Percentiles rank a stretch among this genome's conserved stretches.
phyloP scores from a whole-genome alignment of 768 basidiomycete genomes.

The Dioszegia aurantiaca region DNA sequence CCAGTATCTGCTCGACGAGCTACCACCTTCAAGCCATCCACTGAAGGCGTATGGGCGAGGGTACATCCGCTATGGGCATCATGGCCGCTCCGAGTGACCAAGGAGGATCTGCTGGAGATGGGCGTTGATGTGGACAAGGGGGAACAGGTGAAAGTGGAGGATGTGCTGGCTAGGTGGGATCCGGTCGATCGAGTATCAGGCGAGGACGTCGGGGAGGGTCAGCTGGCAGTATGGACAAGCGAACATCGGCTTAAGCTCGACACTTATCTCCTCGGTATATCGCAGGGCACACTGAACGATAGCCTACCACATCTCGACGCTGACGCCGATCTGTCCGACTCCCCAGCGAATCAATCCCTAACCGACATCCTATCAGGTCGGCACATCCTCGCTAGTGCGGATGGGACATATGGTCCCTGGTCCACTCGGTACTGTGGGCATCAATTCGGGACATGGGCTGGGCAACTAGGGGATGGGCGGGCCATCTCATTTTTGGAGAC shows the following conservation, averaged over 20 bases:
- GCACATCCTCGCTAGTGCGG: conserved; percentile 60
- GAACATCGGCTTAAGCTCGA: conserved; percentile 29
- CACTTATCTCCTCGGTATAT: conserved; percentile 65
- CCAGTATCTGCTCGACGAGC: conserved; percentile 46
- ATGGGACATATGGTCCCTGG: conserved; percentile 69
- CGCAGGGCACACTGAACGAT: conserved; percentile 66
- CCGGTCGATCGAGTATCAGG: conserved; percentile 44
- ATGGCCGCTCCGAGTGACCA: conserved; percentile 74
- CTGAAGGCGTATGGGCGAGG: conserved; percentile 45
- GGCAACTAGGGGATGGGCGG: conserved; percentile 92
- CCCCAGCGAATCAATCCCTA: conserved; percentile 59
- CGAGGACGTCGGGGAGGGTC: conserved; percentile 55
- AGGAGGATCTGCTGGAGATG: conserved; percentile 61
- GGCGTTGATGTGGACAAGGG: conserved; percentile 59
- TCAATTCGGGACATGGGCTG: conserved; percentile 65
- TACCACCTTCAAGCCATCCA: conserved; percentile 35
- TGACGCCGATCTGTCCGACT: conserved; percentile 61
- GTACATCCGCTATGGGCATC: conserved; percentile 75
- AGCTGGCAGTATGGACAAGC: conserved; percentile 23
- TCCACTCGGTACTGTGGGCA: conserved; percentile 80
- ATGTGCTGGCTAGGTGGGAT: conserved; percentile 71
- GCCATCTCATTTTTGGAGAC: conserved; percentile 89
- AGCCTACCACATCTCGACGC: conserved; percentile 81
- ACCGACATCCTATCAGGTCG: conserved; percentile 78
- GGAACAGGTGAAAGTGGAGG: conserved; percentile 63